phyloP scores from a whole-genome alignment of 2,329 filamentous ascomycete species.

The Ophiostoma tasmaniense region DNA sequence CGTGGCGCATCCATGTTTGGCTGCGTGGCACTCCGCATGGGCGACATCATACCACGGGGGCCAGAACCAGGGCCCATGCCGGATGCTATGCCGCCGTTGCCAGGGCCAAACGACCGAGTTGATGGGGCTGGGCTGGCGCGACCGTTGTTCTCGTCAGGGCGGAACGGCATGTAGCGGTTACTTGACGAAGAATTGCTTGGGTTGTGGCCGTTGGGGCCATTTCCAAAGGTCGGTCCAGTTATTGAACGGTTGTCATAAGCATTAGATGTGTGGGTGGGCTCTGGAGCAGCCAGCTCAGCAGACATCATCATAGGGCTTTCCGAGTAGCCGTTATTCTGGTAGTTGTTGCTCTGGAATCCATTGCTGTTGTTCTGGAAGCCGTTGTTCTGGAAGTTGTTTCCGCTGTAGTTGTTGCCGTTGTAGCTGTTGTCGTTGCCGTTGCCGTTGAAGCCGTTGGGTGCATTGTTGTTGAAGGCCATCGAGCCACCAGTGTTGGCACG shows the following conservation, averaged over 20 bases:
- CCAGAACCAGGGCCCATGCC: not conserved
- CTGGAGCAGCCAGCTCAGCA: not conserved
- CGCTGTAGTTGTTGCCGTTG: slow-evolving; percentile 10
- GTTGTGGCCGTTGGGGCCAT: slow-evolving; percentile 7
- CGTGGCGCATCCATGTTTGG: slow-evolving; percentile 15
- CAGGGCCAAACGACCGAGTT: slow-evolving; percentile 20
- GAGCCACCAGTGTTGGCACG: slow-evolving; percentile 25
- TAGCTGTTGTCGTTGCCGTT: slow-evolving; percentile 18
- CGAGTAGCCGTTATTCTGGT: not conserved
- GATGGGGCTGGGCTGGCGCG: slow-evolving; percentile 28
- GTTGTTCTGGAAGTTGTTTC: slow-evolving; percentile 17
- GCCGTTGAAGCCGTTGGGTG: slow-evolving; percentile 11
- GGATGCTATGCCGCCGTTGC: not conserved
- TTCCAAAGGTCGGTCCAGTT: not conserved
- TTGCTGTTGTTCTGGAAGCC: slow-evolving; percentile 5
- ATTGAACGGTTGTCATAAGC: not conserved
- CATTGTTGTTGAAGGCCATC: slow-evolving; percentile 14
- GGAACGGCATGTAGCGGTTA: slow-evolving; percentile 12
- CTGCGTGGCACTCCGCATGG: slow-evolving; percentile 26
- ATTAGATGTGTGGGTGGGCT: not conserved
- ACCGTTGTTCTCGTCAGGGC: slow-evolving; percentile 15
- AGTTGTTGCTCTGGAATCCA: not conserved
- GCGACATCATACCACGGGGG: slow-evolving; percentile 16
- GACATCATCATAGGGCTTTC: not conserved
- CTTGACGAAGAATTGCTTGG: slow-evolving; percentile 13